Conservation (phyloP, 2,329 filamentous ascomycete species). For the Periconia sp. region DNA sequence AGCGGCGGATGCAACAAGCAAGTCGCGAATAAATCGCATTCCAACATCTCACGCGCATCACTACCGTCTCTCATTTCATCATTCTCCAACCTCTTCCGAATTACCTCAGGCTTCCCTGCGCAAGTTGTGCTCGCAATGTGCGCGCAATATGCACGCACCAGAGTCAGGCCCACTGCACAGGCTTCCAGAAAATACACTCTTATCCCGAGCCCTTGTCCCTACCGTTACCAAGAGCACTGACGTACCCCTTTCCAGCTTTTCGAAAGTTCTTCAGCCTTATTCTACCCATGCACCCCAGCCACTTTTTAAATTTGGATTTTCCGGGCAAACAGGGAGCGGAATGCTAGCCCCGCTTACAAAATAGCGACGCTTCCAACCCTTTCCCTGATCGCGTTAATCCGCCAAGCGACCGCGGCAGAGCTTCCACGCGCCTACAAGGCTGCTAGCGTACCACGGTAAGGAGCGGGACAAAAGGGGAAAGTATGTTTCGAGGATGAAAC, state of each 20-base stretch:
- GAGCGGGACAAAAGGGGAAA: not conserved
- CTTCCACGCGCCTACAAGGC: conserved; percentile 5
- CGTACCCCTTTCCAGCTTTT: conserved; percentile 18
- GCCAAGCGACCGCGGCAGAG: conserved; percentile 3
- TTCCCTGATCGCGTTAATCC: conserved; percentile 5
- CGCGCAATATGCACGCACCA: conserved; percentile 1
- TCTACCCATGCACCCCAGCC: conserved; percentile 9
- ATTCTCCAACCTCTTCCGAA: no score
- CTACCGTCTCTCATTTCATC: not conserved
- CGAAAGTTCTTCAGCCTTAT: conserved; percentile 24
- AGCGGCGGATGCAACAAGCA: not conserved
- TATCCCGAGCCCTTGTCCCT: not conserved
- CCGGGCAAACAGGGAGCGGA: conserved; percentile 17
- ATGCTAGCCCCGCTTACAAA: conserved; percentile 11
- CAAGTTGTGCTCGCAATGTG: conserved; percentile 2
- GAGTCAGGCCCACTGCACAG: not conserved
- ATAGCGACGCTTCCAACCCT: not conserved
- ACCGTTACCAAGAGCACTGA: conserved; percentile 13
- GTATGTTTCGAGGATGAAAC: conserved; percentile 5
- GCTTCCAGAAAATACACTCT: not conserved
- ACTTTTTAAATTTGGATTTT: conserved; percentile 9
- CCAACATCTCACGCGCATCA: not conserved
- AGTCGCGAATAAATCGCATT: not conserved
- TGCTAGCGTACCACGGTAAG: not conserved
- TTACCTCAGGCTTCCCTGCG: not conserved